Conservation (phyloP, 805 yeast species). For the Hanseniaspora meyeri region DNA sequence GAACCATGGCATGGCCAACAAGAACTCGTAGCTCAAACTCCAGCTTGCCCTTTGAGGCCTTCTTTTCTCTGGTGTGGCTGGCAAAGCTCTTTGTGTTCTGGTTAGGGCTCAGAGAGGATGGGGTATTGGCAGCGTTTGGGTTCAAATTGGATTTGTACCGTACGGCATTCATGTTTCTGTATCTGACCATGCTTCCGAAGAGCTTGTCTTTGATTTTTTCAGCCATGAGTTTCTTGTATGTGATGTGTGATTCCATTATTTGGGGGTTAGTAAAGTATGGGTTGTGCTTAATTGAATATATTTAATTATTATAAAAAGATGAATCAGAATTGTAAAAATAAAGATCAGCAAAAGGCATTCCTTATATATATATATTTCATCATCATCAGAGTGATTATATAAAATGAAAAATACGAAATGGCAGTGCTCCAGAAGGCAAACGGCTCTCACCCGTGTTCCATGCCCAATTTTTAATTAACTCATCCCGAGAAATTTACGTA, state of each 20-base stretch:
- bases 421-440: too few species aligned
- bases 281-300: too few species aligned
- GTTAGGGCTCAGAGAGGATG: background rate
- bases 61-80: background rate
- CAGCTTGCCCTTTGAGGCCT: background rate
- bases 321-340: too few species aligned
- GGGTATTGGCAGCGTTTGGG: background rate
- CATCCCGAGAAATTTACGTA: background rate
- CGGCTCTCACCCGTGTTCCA: too few species aligned
- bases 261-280: too few species aligned
- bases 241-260: background rate
- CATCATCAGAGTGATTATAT: too few species aligned
- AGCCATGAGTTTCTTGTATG: constrained; percentile 8
- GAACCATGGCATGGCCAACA: constrained; percentile 27
- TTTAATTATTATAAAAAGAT: too few species aligned
- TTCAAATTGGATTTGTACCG: background rate
- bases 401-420: too few species aligned
- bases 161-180: background rate
- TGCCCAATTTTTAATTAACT: background rate
- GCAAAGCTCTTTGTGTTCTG: background rate
- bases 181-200: constrained; percentile 7
- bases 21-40: constrained; percentile 23
- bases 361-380: too few species aligned
- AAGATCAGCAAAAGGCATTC: too few species aligned
- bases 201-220: constrained; percentile 10